A percentile compares a stretch with the other conserved stretches of the same genome.
Evolutionary conservation across 441 rosid genomes (phyloP).

Genomic region (Brassica balearica): DNA sequence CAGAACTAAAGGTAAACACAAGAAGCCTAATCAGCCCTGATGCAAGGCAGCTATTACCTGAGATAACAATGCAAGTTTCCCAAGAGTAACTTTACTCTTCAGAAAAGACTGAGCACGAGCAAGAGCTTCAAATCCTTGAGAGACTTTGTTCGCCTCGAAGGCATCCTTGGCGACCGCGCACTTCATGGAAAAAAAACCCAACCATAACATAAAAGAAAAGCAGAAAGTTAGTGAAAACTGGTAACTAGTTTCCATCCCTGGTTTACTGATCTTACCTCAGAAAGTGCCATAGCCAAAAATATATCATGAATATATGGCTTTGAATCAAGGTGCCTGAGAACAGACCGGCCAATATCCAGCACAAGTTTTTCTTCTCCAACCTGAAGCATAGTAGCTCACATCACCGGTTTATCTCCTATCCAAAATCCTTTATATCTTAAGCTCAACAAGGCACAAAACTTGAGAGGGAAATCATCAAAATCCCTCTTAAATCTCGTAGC

Average conservation of each 20-base stretch:
- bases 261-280: conserved; percentile 77
- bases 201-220: conserved; percentile 56
- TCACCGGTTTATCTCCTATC: conserved; percentile 34
- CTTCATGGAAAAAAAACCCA: conserved; percentile 71
- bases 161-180: conserved; percentile 89
- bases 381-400: conserved; percentile 54
- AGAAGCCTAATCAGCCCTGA: too few species aligned
- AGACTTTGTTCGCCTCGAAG: conserved; percentile 86
- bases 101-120: conserved; percentile 93
- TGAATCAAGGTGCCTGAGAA: conserved; percentile 77
- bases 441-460: conserved; percentile 19
- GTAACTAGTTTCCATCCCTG: conserved; percentile 43
- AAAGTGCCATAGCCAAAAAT: conserved; percentile 87
- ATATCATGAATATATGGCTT: conserved; percentile 85
- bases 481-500: background rate
- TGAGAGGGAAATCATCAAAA: conserved; percentile 26
- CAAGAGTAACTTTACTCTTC: conserved; percentile 83
- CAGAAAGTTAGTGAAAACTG: conserved; percentile 54
- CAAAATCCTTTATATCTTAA: conserved; percentile 14
- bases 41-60: conserved; percentile 59
- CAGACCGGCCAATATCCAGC: conserved; percentile 78
- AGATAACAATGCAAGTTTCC: conserved; percentile 71
- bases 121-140: conserved; percentile 97
- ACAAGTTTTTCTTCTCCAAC: conserved; percentile 91
- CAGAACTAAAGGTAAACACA: conserved; percentile 14